Evolutionary conservation across 345 rosid genomes (phyloP).

Genomic region (Pistacia atlantica): DNA sequence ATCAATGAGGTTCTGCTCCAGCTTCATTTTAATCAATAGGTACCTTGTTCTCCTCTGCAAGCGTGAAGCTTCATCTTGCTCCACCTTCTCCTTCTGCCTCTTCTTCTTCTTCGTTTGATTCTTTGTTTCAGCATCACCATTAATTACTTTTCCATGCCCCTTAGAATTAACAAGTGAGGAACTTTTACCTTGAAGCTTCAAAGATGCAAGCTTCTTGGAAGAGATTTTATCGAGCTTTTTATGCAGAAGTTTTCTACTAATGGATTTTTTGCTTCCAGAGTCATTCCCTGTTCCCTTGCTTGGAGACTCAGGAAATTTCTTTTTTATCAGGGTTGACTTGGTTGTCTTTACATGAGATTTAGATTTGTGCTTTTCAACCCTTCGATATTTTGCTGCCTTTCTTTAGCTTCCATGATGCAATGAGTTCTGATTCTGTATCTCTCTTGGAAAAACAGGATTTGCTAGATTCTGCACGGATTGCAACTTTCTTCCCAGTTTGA

Average conservation of each 20-base stretch:
- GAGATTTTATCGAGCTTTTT: constrained; percentile 27
- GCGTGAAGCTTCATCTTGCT: constrained; percentile 71
- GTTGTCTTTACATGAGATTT: constrained; percentile 31
- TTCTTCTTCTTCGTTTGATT: constrained; percentile 54
- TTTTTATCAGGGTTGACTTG: constrained; percentile 31
- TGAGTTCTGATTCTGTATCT: constrained; percentile 44
- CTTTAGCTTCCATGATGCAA: constrained; percentile 43
- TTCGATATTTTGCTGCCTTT: constrained; percentile 30
- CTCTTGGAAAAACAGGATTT: constrained; percentile 34
- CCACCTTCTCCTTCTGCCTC: constrained; percentile 46
- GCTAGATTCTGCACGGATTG: constrained; percentile 28
- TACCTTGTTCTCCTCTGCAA: constrained; percentile 92
- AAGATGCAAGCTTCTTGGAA: constrained; percentile 31
- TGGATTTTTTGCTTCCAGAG: constrained; percentile 21
- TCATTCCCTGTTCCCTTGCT: constrained; percentile 31
- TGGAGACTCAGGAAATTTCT: constrained; percentile 17
- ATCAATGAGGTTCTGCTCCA: constrained; percentile 97
- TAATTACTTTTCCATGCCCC: constrained; percentile 28
- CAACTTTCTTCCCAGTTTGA: constrained; percentile 29
- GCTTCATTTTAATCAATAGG: constrained; percentile 86
- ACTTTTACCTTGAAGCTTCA: constrained; percentile 19
- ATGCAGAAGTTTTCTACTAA: constrained; percentile 19
- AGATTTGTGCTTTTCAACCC: constrained; percentile 27
- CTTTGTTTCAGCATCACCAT: constrained; percentile 33
- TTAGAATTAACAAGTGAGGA: constrained; percentile 15